A percentile compares a stretch with the other conserved stretches of the same genome.
Conservation (phyloP, 495 filamentous ascomycete genomes). For the Podospora appendiculata region DNA sequence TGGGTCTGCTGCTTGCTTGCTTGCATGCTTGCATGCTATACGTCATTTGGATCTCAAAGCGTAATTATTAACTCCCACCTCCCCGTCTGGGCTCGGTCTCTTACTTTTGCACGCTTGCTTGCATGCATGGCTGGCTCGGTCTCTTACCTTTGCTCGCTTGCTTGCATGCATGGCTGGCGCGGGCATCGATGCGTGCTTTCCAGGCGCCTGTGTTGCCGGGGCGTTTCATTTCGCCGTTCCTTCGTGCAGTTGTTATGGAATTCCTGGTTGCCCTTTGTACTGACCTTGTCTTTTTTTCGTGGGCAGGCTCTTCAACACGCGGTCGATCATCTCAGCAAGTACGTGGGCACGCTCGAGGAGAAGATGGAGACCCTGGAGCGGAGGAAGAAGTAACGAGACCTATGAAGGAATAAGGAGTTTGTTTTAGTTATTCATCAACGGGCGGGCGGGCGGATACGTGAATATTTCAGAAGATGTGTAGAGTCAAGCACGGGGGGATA, state of each 20-base stretch:
- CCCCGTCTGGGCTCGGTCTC: background rate
- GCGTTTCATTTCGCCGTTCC: background rate
- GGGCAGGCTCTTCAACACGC: constrained; percentile 76
- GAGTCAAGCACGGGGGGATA: no score
- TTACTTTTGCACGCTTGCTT: background rate
- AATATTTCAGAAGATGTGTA: no score
- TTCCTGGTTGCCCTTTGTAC: background rate
- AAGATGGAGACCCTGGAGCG: constrained; percentile 63
- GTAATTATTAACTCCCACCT: constrained; percentile 3
- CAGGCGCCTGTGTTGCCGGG: no score
- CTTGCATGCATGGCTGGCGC: background rate
- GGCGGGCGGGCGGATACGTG: no score
- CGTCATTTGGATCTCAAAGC: background rate
- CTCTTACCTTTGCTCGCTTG: background rate
- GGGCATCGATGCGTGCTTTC: background rate
- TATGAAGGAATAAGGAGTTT: background rate
- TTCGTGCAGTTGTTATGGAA: background rate
- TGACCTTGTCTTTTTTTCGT: constrained; percentile 1
- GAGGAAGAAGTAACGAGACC: constrained; percentile 26
- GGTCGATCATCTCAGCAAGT: constrained; percentile 75
- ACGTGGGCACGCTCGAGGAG: constrained; percentile 74
- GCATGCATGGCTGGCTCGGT: background rate
- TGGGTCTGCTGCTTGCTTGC: background rate
- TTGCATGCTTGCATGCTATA: background rate
- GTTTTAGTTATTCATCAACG: no score